A percentile compares a stretch with the other conserved stretches of the same genome.
Evolutionary conservation across 768 basidiomycete genomes (phyloP).

Genomic region (Boletus pseudo-olivaceus): DNA sequence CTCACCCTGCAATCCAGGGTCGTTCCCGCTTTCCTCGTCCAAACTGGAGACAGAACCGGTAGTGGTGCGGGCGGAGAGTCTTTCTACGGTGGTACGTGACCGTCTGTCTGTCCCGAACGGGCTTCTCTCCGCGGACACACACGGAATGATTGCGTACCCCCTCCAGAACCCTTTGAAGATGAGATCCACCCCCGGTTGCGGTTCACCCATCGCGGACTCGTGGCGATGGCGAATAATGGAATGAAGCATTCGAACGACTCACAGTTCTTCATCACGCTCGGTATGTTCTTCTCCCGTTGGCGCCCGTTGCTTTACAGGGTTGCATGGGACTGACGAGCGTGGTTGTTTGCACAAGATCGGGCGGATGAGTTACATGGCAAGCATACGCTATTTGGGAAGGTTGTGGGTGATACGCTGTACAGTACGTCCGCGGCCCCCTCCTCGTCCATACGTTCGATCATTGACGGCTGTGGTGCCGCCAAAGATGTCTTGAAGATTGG

Average conservation of each 20-base stretch:
- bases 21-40: constrained; percentile 88
- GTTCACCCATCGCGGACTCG: constrained; percentile 84
- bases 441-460: neutral
- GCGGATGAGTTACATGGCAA: constrained; percentile 93
- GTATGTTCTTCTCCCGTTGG: constrained; percentile 37
- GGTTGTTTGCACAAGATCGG: constrained; percentile 49
- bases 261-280: constrained; percentile 93
- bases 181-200: constrained; percentile 91
- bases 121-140: neutral
- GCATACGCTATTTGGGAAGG: constrained; percentile 91
- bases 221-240: constrained; percentile 93
- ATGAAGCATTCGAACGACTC: constrained; percentile 87
- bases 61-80: constrained; percentile 93
- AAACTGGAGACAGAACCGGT: constrained; percentile 91
- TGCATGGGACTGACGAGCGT: neutral
- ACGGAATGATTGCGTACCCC: neutral
- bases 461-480: neutral
- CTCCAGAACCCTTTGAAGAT: constrained; percentile 84
- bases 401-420: constrained; percentile 84
- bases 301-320: no score
- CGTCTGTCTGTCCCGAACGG: neutral
- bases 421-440: constrained; percentile 51
- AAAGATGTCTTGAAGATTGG: constrained; percentile 93
- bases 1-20: constrained; percentile 42
- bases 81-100: constrained; percentile 78